Evolutionary conservation across 2,329 filamentous ascomycete species (phyloP).

Genomic region (Cladosporium sp.): DNA sequence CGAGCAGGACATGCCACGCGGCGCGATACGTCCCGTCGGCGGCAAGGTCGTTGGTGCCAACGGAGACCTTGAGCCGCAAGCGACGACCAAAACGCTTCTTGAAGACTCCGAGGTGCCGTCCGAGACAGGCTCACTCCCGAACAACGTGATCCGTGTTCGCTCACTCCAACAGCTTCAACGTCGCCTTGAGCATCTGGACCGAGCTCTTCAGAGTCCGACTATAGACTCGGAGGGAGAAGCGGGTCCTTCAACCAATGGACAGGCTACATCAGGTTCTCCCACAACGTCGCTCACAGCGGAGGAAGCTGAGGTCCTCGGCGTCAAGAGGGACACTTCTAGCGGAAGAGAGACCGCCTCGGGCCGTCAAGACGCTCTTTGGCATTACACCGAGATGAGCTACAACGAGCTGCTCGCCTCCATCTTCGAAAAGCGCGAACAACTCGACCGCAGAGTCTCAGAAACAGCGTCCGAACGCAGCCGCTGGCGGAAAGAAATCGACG

Average conservation of each 20-base stretch:
- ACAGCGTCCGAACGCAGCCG: slow-evolving; percentile 57
- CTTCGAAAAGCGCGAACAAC: slow-evolving; percentile 73
- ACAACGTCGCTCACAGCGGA: not conserved
- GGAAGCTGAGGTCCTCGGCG: not conserved
- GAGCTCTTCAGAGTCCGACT: not conserved
- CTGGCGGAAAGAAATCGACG: slow-evolving; percentile 39
- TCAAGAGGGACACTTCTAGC: not conserved
- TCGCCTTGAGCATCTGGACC: slow-evolving; percentile 8
- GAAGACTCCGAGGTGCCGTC: slow-evolving; percentile 45
- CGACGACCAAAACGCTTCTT: slow-evolving; percentile 47
- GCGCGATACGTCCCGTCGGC: slow-evolving; percentile 19
- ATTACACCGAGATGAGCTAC: slow-evolving; percentile 85
- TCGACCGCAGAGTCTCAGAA: slow-evolving; percentile 56
- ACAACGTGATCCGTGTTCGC: slow-evolving; percentile 44
- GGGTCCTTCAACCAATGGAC: not conserved
- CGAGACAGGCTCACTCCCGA: not conserved
- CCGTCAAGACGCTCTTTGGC: slow-evolving; percentile 74
- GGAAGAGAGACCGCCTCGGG: not conserved
- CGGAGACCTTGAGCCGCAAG: slow-evolving; percentile 25
- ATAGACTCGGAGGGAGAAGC: not conserved
- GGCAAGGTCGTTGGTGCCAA: slow-evolving; percentile 31
- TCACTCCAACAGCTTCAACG: slow-evolving; percentile 8
- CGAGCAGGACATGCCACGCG: slow-evolving; percentile 30
- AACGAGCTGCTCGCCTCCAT: slow-evolving; percentile 86
- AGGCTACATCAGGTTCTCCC: too few species aligned